Evolutionary conservation across 2,329 filamentous ascomycete genomes (phyloP).

Genomic region (Herpotrichia juniperi): DNA sequence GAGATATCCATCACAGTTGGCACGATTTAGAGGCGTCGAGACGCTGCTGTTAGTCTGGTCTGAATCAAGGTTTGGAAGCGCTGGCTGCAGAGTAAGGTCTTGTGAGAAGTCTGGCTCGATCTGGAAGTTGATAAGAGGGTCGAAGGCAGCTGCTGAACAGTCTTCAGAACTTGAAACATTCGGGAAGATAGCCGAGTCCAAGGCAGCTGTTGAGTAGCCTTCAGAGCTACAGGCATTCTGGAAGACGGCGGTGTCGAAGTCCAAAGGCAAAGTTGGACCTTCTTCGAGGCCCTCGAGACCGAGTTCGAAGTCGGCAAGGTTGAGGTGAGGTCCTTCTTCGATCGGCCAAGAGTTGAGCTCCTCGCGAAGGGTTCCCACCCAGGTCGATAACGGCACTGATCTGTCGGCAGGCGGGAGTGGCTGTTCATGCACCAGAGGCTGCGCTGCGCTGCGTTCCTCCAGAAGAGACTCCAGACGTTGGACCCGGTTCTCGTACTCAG

Average conservation of each 20-base stretch:
- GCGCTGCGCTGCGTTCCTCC: slow-evolving; percentile 24
- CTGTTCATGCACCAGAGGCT: slow-evolving; percentile 23
- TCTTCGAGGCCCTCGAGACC: slow-evolving; percentile 8
- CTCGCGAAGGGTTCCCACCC: slow-evolving; percentile 24
- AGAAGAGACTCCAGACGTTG: slow-evolving; percentile 28
- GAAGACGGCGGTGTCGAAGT: not conserved
- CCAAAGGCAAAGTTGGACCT: not conserved
- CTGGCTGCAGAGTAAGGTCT: not conserved
- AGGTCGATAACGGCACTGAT: slow-evolving; percentile 20
- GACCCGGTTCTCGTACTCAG: slow-evolving; percentile 31
- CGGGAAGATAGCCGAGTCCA: not conserved
- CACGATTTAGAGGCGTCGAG: not conserved
- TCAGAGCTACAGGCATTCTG: not conserved
- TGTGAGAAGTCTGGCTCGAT: not conserved
- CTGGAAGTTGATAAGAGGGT: not conserved
- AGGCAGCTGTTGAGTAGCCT: too few relatives aligned
- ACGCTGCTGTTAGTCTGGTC: not conserved
- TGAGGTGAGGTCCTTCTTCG: slow-evolving; percentile 12
- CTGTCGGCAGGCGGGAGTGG: slow-evolving; percentile 20
- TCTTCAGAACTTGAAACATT: not conserved
- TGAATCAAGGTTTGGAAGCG: not conserved
- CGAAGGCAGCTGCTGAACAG: not conserved
- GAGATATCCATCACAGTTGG: slow-evolving; percentile 22
- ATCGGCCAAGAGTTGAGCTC: slow-evolving; percentile 22
- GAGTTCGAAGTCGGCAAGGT: slow-evolving; percentile 2